These are phyloP conservation scores for Excoecaria cochinchinensis DNA, from an alignment of 345 rosid species.

Conservation along the genomic window DNA sequence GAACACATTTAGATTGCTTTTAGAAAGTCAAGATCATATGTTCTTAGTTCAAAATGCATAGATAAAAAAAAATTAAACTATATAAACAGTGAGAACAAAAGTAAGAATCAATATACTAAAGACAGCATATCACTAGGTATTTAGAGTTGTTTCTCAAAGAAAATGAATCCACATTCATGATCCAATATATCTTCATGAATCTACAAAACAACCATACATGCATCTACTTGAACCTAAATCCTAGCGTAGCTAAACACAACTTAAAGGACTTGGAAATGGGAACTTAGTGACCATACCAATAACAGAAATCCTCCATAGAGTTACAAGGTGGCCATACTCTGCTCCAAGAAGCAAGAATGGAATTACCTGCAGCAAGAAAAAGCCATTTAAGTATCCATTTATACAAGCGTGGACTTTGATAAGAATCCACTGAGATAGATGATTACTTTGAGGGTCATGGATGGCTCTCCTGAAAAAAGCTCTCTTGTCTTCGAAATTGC, in stretches of 20 bases:
- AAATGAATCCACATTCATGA: no score
- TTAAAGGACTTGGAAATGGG: background rate
- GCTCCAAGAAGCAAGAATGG: conserved; percentile 87
- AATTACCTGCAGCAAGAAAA: conserved; percentile 54
- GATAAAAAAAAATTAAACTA: no score
- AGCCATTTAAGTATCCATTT: background rate
- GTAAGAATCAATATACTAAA: no score
- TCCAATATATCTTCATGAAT: no score
- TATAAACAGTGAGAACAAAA: no score
- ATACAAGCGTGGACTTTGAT: conserved; percentile 8
- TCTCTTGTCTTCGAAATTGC: conserved; percentile 57
- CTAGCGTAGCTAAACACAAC: background rate
- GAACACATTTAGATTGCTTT: background rate
- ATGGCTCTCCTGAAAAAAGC: conserved; percentile 95
- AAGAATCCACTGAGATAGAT: background rate
- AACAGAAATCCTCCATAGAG: conserved; percentile 72
- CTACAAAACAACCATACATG: no score
- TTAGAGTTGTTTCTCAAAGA: no score
- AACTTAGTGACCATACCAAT: conserved; percentile 45
- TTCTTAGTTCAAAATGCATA: no score
- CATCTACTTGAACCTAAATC: no score
- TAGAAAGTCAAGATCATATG: background rate
- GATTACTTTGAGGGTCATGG: conserved; percentile 83
- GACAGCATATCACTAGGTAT: no score
- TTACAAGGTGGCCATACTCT: conserved; percentile 77